A percentile compares a stretch with the other conserved stretches of the same genome.
Conservation (phyloP, 345 rosid species). For the Microcos paniculata region DNA sequence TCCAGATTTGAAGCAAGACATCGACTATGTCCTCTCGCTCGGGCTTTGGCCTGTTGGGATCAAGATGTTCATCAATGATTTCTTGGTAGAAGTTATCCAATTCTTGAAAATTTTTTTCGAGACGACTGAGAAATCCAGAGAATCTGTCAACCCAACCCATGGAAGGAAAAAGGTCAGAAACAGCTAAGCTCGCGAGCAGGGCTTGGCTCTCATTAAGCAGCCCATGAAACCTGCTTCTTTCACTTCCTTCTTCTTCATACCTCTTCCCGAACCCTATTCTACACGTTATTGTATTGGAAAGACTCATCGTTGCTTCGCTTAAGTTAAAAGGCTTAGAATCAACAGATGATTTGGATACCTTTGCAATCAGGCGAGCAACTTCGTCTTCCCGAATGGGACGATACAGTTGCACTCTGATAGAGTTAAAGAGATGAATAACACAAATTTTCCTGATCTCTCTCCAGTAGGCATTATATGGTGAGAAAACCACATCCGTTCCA, state of each 20-base stretch:
- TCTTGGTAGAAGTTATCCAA: conserved; percentile 42
- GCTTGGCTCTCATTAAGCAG: conserved; percentile 31
- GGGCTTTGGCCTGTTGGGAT: conserved; percentile 14
- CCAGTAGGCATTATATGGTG: conserved; percentile 45
- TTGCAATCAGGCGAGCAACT: conserved; percentile 34
- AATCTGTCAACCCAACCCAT: conserved; percentile 46
- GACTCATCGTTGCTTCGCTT: conserved; percentile 22
- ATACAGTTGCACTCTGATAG: conserved; percentile 31
- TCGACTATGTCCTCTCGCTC: conserved; percentile 45
- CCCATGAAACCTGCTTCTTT: conserved; percentile 23
- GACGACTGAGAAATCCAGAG: conserved; percentile 27
- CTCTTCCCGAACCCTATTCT: conserved; percentile 45
- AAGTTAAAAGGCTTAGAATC: conserved; percentile 24
- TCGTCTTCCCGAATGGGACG: conserved; percentile 42
- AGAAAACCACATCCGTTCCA: conserved; percentile 41
- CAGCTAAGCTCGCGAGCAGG: conserved; percentile 34
- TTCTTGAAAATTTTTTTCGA: conserved; percentile 33
- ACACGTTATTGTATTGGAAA: conserved; percentile 32
- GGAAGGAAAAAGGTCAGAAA: conserved; percentile 41
- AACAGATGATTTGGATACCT: conserved; percentile 19
- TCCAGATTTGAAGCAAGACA: conserved; percentile 31
- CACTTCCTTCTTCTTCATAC: conserved; percentile 30
- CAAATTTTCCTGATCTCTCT: conserved; percentile 42
- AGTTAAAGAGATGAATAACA: conserved; percentile 36
- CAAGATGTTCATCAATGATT: conserved; percentile 42